phyloP scores from a whole-genome alignment of 2,329 filamentous ascomycete species.

The Diplodia sapinea region DNA sequence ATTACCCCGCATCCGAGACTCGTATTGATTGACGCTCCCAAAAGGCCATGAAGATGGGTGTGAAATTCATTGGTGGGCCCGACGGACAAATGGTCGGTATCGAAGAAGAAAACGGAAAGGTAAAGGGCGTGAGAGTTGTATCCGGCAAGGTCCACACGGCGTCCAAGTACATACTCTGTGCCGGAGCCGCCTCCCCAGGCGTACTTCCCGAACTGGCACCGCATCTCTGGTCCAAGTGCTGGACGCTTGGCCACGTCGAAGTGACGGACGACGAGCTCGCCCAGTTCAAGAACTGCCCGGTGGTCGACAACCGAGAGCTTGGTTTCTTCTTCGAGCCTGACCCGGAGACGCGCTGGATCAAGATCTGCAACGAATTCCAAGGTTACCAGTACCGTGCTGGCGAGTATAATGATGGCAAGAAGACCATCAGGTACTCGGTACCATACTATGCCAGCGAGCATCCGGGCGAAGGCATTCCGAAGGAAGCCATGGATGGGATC shows the following conservation, averaged over 20 bases:
- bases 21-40: not conserved
- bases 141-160: conserved; percentile 33
- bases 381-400: conserved; percentile 25
- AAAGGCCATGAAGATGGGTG: conserved; percentile 33
- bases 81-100: conserved; percentile 33
- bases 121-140: conserved; percentile 30
- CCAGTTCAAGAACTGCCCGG: conserved; percentile 37
- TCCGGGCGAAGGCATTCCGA: conserved; percentile 37
- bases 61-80: conserved; percentile 33
- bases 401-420: conserved; percentile 1
- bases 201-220: conserved; percentile 35
- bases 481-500: conserved; percentile 40
- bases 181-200: conserved; percentile 33
- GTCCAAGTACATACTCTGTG: conserved; percentile 34
- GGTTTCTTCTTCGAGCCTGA: conserved; percentile 33
- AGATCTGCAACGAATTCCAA: conserved; percentile 31
- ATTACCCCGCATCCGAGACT: conserved; percentile 26
- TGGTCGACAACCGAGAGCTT: conserved; percentile 38
- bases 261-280: conserved; percentile 39
- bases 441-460: conserved; percentile 31
- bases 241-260: conserved; percentile 40
- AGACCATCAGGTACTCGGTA: conserved; percentile 17
- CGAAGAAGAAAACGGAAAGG: conserved; percentile 26
- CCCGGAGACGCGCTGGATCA: conserved; percentile 24
- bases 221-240: conserved; percentile 36